phyloP scores from a whole-genome alignment of 148 eudicot genomes.

The Dianthus caryophyllus region DNA sequence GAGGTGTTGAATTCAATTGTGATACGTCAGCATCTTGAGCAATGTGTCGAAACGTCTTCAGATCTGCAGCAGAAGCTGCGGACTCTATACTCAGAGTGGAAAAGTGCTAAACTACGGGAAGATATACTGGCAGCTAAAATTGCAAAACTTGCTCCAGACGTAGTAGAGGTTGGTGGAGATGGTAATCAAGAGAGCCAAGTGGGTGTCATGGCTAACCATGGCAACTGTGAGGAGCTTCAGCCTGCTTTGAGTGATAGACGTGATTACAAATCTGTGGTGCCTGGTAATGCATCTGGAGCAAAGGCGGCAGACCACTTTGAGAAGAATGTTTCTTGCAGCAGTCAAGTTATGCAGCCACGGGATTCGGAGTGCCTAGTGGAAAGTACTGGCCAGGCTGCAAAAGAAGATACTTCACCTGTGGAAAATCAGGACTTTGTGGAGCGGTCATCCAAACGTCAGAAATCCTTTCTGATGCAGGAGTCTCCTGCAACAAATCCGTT shows the following conservation, averaged over 20 bases:
- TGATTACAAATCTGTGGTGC: constrained; percentile 7
- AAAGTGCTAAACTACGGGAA: constrained; percentile 45
- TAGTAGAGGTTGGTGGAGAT: constrained; percentile 19
- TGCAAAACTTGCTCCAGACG: constrained; percentile 24
- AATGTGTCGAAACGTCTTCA: constrained; percentile 35
- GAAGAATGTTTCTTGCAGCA: constrained; percentile 20
- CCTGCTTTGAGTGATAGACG: constrained; percentile 21
- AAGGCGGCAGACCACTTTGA: constrained; percentile 18
- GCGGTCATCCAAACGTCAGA: constrained; percentile 25
- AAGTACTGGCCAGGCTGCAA: constrained; percentile 18
- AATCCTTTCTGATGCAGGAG: constrained; percentile 13
- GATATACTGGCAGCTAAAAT: constrained; percentile 33
- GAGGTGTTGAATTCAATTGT: constrained; percentile 51
- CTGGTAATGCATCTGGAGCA: constrained; percentile 17
- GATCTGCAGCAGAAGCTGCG: constrained; percentile 59
- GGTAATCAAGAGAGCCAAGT: constrained; percentile 13
- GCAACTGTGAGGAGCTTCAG: constrained; percentile 18
- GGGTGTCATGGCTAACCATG: constrained; percentile 17
- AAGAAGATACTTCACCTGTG: constrained; percentile 11
- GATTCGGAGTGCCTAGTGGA: constrained; percentile 26
- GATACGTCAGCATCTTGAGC: constrained; percentile 55
- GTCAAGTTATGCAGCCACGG: constrained; percentile 21
- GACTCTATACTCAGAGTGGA: constrained; percentile 37
- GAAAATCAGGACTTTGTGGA: constrained; percentile 20
- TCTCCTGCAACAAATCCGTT: constrained; percentile 9